phyloP scores from a whole-genome alignment of 2,329 filamentous ascomycete genomes.

The Grosmannia clavigera region DNA sequence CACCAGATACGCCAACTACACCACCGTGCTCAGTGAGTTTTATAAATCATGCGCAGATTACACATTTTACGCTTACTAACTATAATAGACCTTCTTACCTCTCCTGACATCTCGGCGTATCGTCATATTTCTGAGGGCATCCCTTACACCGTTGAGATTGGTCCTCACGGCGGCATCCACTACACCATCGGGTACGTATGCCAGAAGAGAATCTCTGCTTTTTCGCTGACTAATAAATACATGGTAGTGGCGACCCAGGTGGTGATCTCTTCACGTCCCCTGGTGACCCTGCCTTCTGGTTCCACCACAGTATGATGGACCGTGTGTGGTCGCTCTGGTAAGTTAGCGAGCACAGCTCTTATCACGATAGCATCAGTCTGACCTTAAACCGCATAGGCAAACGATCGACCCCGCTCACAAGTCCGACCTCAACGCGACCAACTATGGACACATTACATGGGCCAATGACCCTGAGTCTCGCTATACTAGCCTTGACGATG shows the following conservation, averaged over 20 bases:
- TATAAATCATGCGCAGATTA: too few relatives aligned
- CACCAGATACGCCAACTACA: conserved; percentile 19
- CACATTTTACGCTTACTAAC: not conserved
- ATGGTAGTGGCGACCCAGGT: conserved; percentile 19
- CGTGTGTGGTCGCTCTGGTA: conserved; percentile 9
- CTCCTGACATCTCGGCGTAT: conserved; percentile 20
- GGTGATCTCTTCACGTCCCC: conserved; percentile 17
- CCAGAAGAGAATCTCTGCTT: not conserved
- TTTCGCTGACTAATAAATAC: too few relatives aligned
- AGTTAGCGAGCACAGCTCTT: not conserved
- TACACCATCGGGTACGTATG: conserved; percentile 16
- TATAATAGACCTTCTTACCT: conserved; percentile 18
- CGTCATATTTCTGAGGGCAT: conserved; percentile 23
- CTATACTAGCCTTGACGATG: conserved; percentile 15
- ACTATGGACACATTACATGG: conserved; percentile 20
- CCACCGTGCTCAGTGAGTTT: conserved; percentile 9
- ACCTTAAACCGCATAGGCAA: conserved; percentile 9
- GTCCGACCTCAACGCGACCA: conserved; percentile 15
- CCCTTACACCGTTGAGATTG: conserved; percentile 17
- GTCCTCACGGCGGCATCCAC: conserved; percentile 19
- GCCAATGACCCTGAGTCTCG: conserved; percentile 16
- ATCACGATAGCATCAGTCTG: not conserved
- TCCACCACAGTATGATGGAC: conserved; percentile 11
- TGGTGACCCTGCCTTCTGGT: conserved; percentile 14
- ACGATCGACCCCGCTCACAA: conserved; percentile 13